phyloP scores from a whole-genome alignment of 108 stramenopile genomes.

The Skeletonema menzelii region DNA sequence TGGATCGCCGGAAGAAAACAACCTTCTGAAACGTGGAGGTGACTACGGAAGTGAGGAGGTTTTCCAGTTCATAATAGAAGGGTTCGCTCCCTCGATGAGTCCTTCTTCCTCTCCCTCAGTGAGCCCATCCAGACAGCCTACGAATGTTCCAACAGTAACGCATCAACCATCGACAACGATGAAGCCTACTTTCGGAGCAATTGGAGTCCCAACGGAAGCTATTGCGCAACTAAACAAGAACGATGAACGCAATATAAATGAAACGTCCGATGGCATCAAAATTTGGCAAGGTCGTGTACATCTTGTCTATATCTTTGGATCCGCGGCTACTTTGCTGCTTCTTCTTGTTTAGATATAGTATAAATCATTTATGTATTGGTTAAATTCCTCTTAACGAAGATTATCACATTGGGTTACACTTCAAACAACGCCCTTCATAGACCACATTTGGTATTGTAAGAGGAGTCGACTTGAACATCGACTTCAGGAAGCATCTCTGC shows the following conservation, averaged over 20 bases:
- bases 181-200: not conserved
- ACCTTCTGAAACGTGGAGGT: conserved; percentile 8
- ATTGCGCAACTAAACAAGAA: not conserved
- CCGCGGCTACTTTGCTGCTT: not conserved
- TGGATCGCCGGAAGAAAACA: conserved; percentile 8
- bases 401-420: conserved; percentile 32
- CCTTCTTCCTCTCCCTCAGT: not conserved
- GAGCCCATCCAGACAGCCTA: not conserved
- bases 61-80: conserved; percentile 8
- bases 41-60: conserved; percentile 8
- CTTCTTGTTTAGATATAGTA: not conserved
- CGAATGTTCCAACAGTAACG: not conserved
- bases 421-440: conserved; percentile 29
- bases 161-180: not conserved
- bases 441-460: conserved; percentile 28
- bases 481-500: conserved; percentile 30
- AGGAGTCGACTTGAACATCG: conserved; percentile 32
- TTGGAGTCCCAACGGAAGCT: not conserved
- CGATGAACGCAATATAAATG: not conserved
- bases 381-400: not conserved
- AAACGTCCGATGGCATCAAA: not conserved
- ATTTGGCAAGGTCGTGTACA: not conserved
- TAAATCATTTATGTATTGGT: not conserved
- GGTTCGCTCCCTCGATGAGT: not conserved
- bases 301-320: not conserved